Base-by-base conservation (phyloP, 1,139 yeast genomes). In the Debaryomyces subglobosus region DNA sequence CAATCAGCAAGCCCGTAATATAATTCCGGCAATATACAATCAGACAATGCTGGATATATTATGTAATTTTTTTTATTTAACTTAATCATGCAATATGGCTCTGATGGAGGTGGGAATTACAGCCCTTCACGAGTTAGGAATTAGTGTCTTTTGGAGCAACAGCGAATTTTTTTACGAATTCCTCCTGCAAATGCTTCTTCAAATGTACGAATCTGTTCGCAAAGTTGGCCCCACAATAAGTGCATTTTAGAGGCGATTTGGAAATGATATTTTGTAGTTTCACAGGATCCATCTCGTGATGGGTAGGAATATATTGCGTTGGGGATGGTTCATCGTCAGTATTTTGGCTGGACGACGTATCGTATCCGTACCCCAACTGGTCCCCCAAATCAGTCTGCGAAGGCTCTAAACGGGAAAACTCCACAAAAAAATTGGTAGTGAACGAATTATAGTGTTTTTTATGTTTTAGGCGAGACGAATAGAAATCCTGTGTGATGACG, bases 391-490 rank as follows among this genome's bases (percentile, higher is more conserved):
- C 33, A 41, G 4, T 13, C 18, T n/a, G 10, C 9, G 5, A 23
- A 10, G 62, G 60, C 32, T 56, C 54, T 27, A 61, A 50, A 39
- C 50, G 49, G 5, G 72, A 74, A 63, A 85, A 81, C 0, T 69
- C 68, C 0, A 87, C 82, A 53, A 88, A 88, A 62, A 89, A 89
- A 1, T 58, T 58, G 0, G 91, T 81, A 23, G 75, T 81, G 64
- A 89, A 89, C 4, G 92, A 84, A 59, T 85, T 84, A 64, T 83
- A 89, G 63, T 89, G 96, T 50, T 75, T 78, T 52, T 78, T 82
- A 57, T 82, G 72, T 61, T 86, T 88, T 67, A 88, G 49, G 23
- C 72, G 55, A 0, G 68, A 67, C 5, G 89, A 81, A 56, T 72
- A 58, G 59, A 86, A 77, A 64, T 89, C 96, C 44, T 68, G 73